phyloP scores from a whole-genome alignment of 805 yeast genomes.

The Starmerella powellii region DNA sequence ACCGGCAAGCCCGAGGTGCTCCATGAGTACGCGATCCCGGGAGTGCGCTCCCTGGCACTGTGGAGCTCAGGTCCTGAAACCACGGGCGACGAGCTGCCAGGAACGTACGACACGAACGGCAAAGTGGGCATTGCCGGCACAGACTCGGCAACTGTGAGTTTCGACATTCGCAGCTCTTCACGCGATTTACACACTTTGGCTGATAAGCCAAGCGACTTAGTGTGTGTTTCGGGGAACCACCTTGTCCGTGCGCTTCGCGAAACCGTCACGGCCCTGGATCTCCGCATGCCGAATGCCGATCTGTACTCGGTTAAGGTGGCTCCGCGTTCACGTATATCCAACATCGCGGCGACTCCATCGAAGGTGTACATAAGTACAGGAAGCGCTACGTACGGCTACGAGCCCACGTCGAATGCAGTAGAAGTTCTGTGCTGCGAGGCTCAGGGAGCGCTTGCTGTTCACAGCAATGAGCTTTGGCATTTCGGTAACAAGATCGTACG shows the following conservation, averaged over 20 bases:
- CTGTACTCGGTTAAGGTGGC: not conserved
- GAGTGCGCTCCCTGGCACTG: conserved; percentile 18
- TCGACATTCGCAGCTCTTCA: conserved; percentile 6
- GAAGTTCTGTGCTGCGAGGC: conserved; percentile 5
- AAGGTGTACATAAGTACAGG: conserved; percentile 6
- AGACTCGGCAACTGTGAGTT: conserved; percentile 23
- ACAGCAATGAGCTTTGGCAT: conserved; percentile 4
- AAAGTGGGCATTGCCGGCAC: conserved; percentile 31
- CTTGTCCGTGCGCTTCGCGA: not conserved
- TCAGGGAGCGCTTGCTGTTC: not conserved
- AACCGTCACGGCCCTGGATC: not conserved
- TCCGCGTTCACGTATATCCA: not conserved
- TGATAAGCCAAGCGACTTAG: not conserved
- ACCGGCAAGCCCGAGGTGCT: conserved; percentile 44
- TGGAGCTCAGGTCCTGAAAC: not conserved
- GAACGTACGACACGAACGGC: too few species aligned
- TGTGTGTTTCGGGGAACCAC: not conserved
- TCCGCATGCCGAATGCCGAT: conserved; percentile 4
- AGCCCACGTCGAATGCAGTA: not conserved
- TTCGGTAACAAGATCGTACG: conserved; percentile 3
- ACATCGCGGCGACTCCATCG: not conserved
- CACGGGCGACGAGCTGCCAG: too few species aligned
- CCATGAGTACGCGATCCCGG: conserved; percentile 32
- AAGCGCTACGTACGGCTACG: not conserved
- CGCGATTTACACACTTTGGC: not conserved